phyloP scores from a whole-genome alignment of 2,329 filamentous ascomycete genomes.

The Exserohilum turcica region DNA sequence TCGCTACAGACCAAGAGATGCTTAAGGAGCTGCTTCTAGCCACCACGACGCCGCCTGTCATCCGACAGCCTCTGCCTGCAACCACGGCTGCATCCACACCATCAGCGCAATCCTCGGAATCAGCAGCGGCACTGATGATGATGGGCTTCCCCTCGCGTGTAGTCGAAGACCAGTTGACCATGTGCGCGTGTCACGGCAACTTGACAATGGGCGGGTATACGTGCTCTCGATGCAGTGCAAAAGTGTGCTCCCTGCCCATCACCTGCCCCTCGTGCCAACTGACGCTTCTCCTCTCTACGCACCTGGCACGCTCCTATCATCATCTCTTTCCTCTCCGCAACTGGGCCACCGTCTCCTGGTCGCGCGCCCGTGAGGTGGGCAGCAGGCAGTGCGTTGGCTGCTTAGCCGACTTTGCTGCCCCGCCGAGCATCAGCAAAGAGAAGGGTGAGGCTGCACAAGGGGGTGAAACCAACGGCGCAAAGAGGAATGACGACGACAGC shows the following conservation, averaged over 20 bases:
- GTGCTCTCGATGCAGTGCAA: slow-evolving; percentile 85
- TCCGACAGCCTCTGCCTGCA: slow-evolving; percentile 60
- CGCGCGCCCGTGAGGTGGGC: slow-evolving; percentile 60
- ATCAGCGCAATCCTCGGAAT: slow-evolving; percentile 41
- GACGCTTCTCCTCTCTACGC: slow-evolving; percentile 88
- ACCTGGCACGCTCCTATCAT: slow-evolving; percentile 48
- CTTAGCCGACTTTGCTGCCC: slow-evolving; percentile 69
- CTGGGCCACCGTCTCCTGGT: slow-evolving; percentile 90
- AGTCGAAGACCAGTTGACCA: slow-evolving; percentile 71
- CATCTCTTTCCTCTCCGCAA: slow-evolving; percentile 66
- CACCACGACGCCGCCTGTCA: slow-evolving; percentile 86
- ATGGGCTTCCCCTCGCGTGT: slow-evolving; percentile 96
- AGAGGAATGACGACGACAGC: slow-evolving; percentile 35
- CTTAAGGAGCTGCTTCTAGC: slow-evolving; percentile 88
- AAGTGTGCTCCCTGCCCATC: slow-evolving; percentile 86
- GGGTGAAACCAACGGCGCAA: slow-evolving; percentile 17
- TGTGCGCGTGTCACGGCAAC: slow-evolving; percentile 90
- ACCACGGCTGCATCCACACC: slow-evolving; percentile 37
- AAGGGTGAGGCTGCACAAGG: slow-evolving; percentile 18
- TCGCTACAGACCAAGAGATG: slow-evolving; percentile 85
- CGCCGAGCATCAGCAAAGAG: slow-evolving; percentile 21
- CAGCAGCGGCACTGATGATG: slow-evolving; percentile 72
- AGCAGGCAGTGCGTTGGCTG: slow-evolving; percentile 76
- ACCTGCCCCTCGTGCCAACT: slow-evolving; percentile 91
- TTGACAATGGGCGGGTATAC: slow-evolving; percentile 83